These are phyloP conservation scores for Russula foetens DNA, from an alignment of 768 basidiomycete genomes.

Conservation along the genomic window DNA sequence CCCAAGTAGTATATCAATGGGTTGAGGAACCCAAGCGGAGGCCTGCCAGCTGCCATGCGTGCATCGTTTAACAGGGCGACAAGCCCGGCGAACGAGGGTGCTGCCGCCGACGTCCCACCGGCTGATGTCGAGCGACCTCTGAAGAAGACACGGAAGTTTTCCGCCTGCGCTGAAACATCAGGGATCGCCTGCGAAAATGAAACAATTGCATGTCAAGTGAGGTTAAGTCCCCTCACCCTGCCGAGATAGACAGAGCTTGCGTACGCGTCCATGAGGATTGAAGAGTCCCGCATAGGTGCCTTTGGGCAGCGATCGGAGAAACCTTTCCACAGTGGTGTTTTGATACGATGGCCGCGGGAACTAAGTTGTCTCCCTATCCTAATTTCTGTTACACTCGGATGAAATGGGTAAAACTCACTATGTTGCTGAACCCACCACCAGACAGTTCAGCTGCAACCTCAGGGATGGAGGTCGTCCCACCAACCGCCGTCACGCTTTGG, in stretches of 20 bases:
- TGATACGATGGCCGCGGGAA: constrained; percentile 51
- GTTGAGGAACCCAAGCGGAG: constrained; percentile 59
- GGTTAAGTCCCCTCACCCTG: not conserved
- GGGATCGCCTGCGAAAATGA: constrained; percentile 38
- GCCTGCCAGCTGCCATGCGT: constrained; percentile 34
- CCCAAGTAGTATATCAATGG: constrained; percentile 47
- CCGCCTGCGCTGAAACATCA: constrained; percentile 50
- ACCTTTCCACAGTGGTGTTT: constrained; percentile 34
- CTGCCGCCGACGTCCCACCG: constrained; percentile 51
- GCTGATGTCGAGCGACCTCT: constrained; percentile 29
- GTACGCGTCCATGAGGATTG: constrained; percentile 47
- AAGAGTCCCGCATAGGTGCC: constrained; percentile 47
- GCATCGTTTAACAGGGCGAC: constrained; percentile 42
- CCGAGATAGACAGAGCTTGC: constrained; percentile 16
- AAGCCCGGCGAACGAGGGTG: constrained; percentile 51
- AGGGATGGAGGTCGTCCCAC: constrained; percentile 51
- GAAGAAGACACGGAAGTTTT: constrained; percentile 37
- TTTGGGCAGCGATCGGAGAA: constrained; percentile 35
- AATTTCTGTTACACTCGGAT: not conserved
- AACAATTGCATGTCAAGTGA: too few relatives aligned
- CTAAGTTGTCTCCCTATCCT: constrained; percentile 23
- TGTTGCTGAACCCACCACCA: constrained; percentile 68
- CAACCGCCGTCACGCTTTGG: constrained; percentile 52
- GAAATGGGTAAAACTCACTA: constrained; percentile 32
- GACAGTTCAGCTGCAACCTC: constrained; percentile 56